phyloP scores from a whole-genome alignment of 2,329 filamentous ascomycete species.

The Xylaria polymorpha region DNA sequence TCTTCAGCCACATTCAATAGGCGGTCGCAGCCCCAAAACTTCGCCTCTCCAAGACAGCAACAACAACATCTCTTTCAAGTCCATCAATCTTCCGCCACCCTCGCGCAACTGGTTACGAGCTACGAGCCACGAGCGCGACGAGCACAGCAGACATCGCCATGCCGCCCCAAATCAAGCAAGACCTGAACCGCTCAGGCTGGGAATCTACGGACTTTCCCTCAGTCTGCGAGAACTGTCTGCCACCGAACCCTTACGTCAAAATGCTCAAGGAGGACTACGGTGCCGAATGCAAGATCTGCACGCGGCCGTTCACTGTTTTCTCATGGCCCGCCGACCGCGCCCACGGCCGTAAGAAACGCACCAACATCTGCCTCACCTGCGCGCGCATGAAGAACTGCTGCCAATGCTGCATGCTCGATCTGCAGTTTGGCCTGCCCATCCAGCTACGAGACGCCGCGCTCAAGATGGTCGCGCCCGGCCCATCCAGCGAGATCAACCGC shows the following conservation, averaged over 20 bases:
- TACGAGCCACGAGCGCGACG: slow-evolving; percentile 22
- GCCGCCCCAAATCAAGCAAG: slow-evolving; percentile 94
- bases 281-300: slow-evolving; percentile 88
- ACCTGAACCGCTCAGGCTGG: slow-evolving; percentile 95
- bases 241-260: slow-evolving; percentile 97
- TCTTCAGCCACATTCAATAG: slow-evolving; percentile 21
- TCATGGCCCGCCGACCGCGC: slow-evolving; percentile 94
- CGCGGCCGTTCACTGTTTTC: slow-evolving; percentile 94
- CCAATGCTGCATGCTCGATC: slow-evolving; percentile 97
- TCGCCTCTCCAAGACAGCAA: slow-evolving; percentile 22
- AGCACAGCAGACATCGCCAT: slow-evolving; percentile 57
- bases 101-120: slow-evolving; percentile 9
- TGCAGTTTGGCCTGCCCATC: slow-evolving; percentile 95
- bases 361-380: slow-evolving; percentile 96
- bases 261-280: slow-evolving; percentile 99
- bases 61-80: slow-evolving; percentile 11
- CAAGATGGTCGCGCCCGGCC: slow-evolving; percentile 97
- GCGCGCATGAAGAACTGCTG: slow-evolving; percentile 98
- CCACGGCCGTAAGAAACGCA: slow-evolving; percentile 86
- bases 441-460: slow-evolving; percentile 94
- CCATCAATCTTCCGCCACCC: neutral
- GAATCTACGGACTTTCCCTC: slow-evolving; percentile 92
- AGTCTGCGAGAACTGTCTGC: slow-evolving; percentile 91
- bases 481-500: slow-evolving; percentile 90
- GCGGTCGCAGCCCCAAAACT: slow-evolving; percentile 10